Percentiles rank a stretch among this genome's conserved stretches.
Conservation (phyloP, 2,329 filamentous ascomycete species). For the Tricladium varicosporioides region DNA sequence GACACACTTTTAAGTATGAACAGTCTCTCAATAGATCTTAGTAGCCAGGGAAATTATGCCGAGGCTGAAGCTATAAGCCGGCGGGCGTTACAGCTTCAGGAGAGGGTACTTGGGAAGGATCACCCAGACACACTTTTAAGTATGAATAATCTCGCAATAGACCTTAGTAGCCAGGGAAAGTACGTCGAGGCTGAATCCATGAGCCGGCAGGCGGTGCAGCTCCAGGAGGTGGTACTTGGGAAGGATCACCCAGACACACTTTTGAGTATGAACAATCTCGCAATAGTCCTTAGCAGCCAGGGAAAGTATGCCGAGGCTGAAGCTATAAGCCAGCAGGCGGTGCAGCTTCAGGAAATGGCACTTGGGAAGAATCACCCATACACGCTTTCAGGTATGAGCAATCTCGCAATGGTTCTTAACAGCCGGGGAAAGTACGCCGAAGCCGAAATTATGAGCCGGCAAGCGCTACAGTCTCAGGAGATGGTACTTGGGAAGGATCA, state of each 20-base stretch:
- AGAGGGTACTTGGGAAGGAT: background rate
- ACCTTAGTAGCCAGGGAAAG: background rate
- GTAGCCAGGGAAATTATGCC: too few species aligned
- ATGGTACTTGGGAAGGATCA: too few species aligned
- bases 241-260: slow-evolving; percentile 14
- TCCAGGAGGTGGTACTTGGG: slow-evolving; percentile 15
- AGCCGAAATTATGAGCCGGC: background rate
- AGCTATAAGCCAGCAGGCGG: too few species aligned
- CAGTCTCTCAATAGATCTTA: too few species aligned
- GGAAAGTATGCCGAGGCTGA: slow-evolving; percentile 4
- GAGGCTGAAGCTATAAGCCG: too few species aligned
- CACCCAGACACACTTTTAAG: background rate
- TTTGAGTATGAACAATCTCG: slow-evolving; percentile 3
- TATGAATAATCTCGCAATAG: background rate
- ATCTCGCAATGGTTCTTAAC: background rate
- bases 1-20: too few species aligned
- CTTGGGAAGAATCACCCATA: too few species aligned
- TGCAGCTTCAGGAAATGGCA: too few species aligned
- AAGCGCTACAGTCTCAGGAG: too few species aligned
- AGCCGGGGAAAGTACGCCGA: slow-evolving; percentile 4
- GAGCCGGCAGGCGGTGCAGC: background rate
- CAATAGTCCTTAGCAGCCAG: background rate
- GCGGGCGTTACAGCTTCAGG: too few species aligned
- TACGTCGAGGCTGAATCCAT: background rate
- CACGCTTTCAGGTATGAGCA: background rate